Evolutionary conservation across 805 yeast species (phyloP).

Genomic region (Nematodospora valgi): DNA sequence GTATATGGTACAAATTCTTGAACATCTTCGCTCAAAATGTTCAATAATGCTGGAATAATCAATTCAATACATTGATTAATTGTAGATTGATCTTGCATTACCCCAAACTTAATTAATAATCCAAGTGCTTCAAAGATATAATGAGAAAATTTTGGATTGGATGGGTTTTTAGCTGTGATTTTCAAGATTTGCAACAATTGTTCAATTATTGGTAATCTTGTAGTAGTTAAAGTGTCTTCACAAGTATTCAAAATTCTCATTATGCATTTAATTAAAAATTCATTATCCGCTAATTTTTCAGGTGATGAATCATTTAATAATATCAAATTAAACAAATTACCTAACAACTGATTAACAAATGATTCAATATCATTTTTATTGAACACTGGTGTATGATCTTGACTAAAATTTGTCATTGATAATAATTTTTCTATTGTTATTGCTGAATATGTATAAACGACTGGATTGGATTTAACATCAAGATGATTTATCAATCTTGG

Average conservation of each 20-base stretch:
- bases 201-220: conserved; percentile 46
- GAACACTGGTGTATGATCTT: conserved; percentile 57
- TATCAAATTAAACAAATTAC: conserved; percentile 64
- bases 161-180: conserved; percentile 81
- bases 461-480: conserved; percentile 52
- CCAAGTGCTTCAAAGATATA: conserved; percentile 87
- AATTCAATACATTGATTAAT: conserved; percentile 39
- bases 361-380: conserved; percentile 68
- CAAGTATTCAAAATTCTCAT: conserved; percentile 78
- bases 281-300: conserved; percentile 92
- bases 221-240: conserved; percentile 54
- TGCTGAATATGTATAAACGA: conserved; percentile 90
- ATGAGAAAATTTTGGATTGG: conserved; percentile 92
- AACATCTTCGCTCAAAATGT: conserved; percentile 74
- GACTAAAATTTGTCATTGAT: conserved; percentile 58
- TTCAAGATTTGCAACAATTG: conserved; percentile 69
- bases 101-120: conserved; percentile 56
- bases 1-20: conserved; percentile 93
- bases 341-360: conserved; percentile 55
- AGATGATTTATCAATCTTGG: conserved; percentile 76
- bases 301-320: conserved; percentile 54
- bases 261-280: conserved; percentile 82
- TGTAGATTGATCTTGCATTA: conserved; percentile 24
- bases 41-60: conserved; percentile 65
- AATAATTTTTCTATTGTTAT: conserved; percentile 87